Conservation (phyloP, 441 rosid species). For the Dalechampia spathulata region DNA sequence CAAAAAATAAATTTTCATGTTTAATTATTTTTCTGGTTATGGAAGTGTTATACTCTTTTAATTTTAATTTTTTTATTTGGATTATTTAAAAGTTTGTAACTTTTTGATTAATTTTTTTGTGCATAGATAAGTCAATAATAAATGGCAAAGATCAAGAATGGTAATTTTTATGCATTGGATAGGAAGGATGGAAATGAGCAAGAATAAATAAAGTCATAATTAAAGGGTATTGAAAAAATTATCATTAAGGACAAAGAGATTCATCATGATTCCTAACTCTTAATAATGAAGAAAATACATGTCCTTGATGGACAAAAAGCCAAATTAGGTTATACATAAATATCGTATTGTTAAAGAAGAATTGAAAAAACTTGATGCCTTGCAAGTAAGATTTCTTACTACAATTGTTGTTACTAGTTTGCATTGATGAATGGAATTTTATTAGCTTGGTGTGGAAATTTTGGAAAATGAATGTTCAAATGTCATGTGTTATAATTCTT, state of each 20-base stretch:
- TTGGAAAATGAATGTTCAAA: neutral
- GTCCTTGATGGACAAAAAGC: conserved; percentile 86
- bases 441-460: neutral
- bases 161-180: conserved; percentile 85
- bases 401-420: neutral
- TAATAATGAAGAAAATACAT: conserved; percentile 88
- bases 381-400: conserved; percentile 50
- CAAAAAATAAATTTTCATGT: too few species aligned
- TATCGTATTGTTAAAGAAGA: conserved; percentile 77
- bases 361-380: conserved; percentile 33
- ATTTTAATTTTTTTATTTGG: neutral
- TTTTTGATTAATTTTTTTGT: conserved; percentile 11
- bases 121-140: conserved; percentile 56
- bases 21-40: neutral
- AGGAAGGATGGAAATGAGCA: conserved; percentile 76
- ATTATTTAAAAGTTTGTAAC: neutral
- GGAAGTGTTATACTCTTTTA: neutral
- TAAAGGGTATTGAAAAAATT: conserved; percentile 89
- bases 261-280: conserved; percentile 33
- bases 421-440: neutral
- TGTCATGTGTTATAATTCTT: too few species aligned
- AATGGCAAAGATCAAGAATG: conserved; percentile 89
- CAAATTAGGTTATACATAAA: conserved; percentile 97
- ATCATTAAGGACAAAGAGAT: conserved; percentile 83
- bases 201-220: conserved; percentile 82